phyloP scores from a whole-genome alignment of 805 yeast species.

The Candida methanosorbosa region DNA sequence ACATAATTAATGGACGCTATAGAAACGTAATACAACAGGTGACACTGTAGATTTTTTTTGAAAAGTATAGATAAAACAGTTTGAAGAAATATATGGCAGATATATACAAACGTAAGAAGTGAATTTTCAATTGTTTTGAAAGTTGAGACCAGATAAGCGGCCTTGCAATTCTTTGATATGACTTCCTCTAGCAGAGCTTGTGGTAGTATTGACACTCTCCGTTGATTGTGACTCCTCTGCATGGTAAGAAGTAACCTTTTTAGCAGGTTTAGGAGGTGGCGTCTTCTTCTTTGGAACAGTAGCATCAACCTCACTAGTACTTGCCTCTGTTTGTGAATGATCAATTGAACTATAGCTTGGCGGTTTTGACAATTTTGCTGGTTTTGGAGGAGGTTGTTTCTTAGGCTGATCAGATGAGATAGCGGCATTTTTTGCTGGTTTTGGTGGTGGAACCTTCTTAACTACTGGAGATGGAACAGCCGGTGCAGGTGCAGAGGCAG shows the following conservation, averaged over 20 bases:
- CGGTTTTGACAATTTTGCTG: conserved; percentile 1
- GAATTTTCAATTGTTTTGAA: too few species aligned
- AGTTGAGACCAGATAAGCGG: conserved; percentile 15
- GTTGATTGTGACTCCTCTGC: too few species aligned
- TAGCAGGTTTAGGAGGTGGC: conserved; percentile 36
- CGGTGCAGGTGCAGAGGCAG: not conserved
- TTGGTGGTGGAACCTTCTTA: conserved; percentile 13
- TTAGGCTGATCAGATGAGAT: not conserved
- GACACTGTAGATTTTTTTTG: too few species aligned
- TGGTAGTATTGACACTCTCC: too few species aligned
- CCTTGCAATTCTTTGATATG: conserved; percentile 24
- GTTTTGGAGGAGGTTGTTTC: not conserved
- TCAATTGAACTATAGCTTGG: conserved; percentile 1
- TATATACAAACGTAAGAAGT: too few species aligned
- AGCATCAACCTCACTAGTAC: conserved; percentile 1
- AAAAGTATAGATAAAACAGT: too few species aligned
- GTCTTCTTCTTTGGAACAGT: conserved; percentile 5
- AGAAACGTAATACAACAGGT: too few species aligned
- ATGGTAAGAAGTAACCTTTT: conserved; percentile 12
- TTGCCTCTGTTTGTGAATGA: too few species aligned
- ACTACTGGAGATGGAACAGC: not conserved
- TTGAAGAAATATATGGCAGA: too few species aligned
- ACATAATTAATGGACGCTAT: too few species aligned
- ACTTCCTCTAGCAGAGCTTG: conserved; percentile 12
- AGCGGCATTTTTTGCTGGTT: conserved; percentile 6